Conservation (phyloP, 495 filamentous ascomycete genomes). For the Schizothecium vesticola region DNA sequence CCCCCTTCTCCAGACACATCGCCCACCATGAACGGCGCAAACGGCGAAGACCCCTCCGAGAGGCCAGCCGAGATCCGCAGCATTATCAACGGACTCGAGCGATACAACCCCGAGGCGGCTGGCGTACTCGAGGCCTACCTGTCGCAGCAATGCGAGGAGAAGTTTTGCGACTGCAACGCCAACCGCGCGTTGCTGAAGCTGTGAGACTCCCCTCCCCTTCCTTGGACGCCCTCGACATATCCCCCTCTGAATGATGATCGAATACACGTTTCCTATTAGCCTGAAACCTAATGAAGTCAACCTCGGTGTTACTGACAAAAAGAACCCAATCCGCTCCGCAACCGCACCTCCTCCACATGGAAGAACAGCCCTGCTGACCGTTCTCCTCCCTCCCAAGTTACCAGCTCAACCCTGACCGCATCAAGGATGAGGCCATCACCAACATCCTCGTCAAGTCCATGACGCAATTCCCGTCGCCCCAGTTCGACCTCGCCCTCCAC, state of each 20-base stretch:
- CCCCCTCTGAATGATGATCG: conserved; percentile 57
- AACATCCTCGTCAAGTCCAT: conserved; percentile 98
- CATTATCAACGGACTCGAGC: conserved; percentile 91
- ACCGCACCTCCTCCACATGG: not conserved
- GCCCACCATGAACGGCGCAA: conserved; percentile 37
- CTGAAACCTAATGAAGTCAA: conserved; percentile 62
- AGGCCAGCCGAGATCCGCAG: conserved; percentile 83
- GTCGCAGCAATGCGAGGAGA: conserved; percentile 86
- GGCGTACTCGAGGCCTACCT: conserved; percentile 93
- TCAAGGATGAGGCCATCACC: conserved; percentile 92
- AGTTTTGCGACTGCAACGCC: conserved; percentile 90
- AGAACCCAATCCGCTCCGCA: not conserved
- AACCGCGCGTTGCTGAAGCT: conserved; percentile 95
- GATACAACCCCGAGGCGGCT: conserved; percentile 98
- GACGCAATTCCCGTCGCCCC: conserved; percentile 92
- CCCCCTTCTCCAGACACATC: conserved; percentile 15
- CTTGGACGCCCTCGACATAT: not conserved
- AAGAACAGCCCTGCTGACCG: not conserved
- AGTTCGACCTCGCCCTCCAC: conserved; percentile 89
- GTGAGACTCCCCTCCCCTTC: conserved; percentile 54
- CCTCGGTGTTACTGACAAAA: conserved; percentile 61
- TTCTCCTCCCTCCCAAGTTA: conserved; percentile 54
- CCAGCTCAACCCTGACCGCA: conserved; percentile 99
- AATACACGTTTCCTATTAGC: conserved; percentile 98
- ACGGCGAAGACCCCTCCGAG: conserved; percentile 53